These are phyloP conservation scores for Stagonosporopsis chrysanthemi DNA, from an alignment of 2,329 filamentous ascomycete species.

Conservation along the genomic window DNA sequence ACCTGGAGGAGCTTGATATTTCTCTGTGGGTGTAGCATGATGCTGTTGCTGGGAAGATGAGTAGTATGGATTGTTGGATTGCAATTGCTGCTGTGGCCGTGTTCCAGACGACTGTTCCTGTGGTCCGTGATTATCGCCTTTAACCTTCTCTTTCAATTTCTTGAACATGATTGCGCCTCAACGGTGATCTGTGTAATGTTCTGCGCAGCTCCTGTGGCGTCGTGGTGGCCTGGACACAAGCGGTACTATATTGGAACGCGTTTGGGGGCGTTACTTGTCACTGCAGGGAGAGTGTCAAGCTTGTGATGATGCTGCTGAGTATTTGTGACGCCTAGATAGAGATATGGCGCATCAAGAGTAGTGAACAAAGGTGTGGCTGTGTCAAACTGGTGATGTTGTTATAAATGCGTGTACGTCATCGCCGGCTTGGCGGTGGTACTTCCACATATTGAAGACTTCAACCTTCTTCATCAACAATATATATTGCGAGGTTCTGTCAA, in stretches of 20 bases:
- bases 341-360: conserved; percentile 1
- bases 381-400: not conserved
- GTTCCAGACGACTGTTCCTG: conserved; percentile 13
- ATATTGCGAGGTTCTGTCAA: not conserved
- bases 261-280: not conserved
- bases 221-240: not conserved
- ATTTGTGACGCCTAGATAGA: not conserved
- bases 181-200: not conserved
- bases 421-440: conserved; percentile 4
- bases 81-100: conserved; percentile 32
- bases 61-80: conserved; percentile 39
- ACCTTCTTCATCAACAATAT: not conserved
- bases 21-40: conserved; percentile 28
- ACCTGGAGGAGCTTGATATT: conserved; percentile 41
- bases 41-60: conserved; percentile 22
- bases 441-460: not conserved
- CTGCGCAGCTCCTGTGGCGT: not conserved
- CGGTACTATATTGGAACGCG: not conserved
- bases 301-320: not conserved
- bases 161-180: conserved; percentile 40
- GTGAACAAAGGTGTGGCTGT: conserved; percentile 8
- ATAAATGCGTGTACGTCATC: conserved; percentile 7
- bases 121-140: conserved; percentile 31
- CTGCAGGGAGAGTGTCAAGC: not conserved
- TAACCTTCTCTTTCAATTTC: conserved; percentile 47